These are phyloP conservation scores for Ceratocystis colombiana DNA, from an alignment of 2,329 filamentous ascomycete genomes.

Conservation along the genomic window DNA sequence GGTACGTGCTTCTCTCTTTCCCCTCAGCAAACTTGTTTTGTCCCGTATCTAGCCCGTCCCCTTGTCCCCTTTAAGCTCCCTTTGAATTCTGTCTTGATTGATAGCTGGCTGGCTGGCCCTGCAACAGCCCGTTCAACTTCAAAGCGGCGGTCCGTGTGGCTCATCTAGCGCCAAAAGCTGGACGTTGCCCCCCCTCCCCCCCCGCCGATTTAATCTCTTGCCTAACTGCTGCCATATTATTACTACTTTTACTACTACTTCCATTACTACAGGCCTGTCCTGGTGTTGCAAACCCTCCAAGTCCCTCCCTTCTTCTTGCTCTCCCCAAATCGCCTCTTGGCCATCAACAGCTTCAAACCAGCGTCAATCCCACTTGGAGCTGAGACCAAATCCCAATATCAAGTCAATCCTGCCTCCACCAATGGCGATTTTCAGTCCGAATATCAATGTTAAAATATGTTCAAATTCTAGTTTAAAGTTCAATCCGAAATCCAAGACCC, in stretches of 20 bases:
- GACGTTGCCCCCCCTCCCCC: neutral
- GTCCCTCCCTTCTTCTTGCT: no score
- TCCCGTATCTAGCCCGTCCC: neutral
- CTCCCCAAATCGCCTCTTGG: no score
- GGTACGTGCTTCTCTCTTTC: neutral
- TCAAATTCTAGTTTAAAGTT: no score
- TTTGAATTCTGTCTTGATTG: neutral
- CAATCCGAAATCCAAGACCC: no score
- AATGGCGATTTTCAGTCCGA: no score
- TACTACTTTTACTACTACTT: neutral
- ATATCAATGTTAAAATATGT: no score
- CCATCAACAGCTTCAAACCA: no score
- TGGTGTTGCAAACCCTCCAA: no score
- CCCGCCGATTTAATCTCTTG: neutral
- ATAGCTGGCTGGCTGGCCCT: neutral
- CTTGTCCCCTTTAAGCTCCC: neutral
- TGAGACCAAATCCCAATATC: no score
- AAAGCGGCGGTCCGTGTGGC: constrained; percentile 16
- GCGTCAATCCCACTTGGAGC: no score
- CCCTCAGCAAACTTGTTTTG: neutral
- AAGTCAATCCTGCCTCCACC: no score
- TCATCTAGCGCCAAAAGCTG: constrained; percentile 16
- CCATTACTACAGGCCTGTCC: neutral
- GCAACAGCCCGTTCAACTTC: neutral
- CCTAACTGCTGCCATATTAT: neutral